These are phyloP conservation scores for Heracleum sosnowskyi DNA, from an alignment of 129 eudicot genomes.

Conservation along the genomic window DNA sequence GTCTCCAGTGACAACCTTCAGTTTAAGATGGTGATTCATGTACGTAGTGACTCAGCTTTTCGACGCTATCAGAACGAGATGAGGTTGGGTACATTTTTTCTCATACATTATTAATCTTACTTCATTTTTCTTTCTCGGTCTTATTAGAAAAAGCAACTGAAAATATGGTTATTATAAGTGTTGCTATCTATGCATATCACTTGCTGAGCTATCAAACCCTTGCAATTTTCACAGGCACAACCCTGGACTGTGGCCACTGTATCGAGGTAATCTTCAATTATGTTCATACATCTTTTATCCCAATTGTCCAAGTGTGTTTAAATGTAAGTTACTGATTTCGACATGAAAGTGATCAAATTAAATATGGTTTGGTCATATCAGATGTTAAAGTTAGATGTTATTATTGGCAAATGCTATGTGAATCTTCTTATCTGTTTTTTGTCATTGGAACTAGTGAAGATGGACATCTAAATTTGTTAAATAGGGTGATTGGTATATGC, in stretches of 20 bases:
- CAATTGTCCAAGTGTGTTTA: constrained; percentile 4
- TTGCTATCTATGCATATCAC: not conserved
- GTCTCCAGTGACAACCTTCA: constrained; percentile 55
- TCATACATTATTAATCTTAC: not conserved
- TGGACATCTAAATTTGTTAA: not conserved
- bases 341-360: not conserved
- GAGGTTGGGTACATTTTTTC: constrained; percentile 35
- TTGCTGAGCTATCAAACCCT: not conserved
- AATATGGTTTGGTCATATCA: not conserved
- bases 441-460: not conserved
- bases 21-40: constrained; percentile 91
- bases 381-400: not conserved
- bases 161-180: not conserved
- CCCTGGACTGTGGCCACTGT: constrained; percentile 91
- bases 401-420: not conserved
- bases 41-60: constrained; percentile 75
- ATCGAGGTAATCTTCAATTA: constrained; percentile 63
- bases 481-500: not conserved
- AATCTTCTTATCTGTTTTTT: not conserved
- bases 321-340: not conserved
- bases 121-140: not conserved
- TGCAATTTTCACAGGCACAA: constrained; percentile 42
- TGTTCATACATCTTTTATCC: constrained; percentile 1
- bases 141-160: not conserved
- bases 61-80: constrained; percentile 90